Conservation (phyloP, 1,139 yeast genomes). For the Pichia sp. region DNA sequence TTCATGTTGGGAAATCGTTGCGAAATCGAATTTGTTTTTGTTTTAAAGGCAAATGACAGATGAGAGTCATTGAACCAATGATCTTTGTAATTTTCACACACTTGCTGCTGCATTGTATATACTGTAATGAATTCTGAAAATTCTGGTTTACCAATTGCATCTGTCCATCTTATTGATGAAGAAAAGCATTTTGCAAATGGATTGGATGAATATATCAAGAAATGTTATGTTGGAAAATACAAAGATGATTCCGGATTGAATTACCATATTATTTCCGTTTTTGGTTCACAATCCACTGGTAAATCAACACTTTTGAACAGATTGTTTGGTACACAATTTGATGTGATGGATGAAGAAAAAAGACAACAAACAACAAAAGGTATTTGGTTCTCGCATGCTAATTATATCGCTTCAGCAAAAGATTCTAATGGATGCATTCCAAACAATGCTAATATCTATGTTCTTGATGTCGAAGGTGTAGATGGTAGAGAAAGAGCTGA, state of each 20-base stretch:
- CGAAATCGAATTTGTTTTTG: neutral
- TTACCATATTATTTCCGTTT: conserved; percentile 89
- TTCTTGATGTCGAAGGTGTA: conserved; percentile 95
- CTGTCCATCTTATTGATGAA: conserved; percentile 78
- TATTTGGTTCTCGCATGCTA: conserved; percentile 79
- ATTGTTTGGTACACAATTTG: conserved; percentile 79
- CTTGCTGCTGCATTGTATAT: neutral
- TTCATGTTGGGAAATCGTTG: neutral
- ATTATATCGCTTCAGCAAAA: conserved; percentile 23
- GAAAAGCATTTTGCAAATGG: conserved; percentile 52
- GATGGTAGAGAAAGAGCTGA: conserved; percentile 98
- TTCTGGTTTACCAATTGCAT: conserved; percentile 8
- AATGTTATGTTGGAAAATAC: conserved; percentile 30
- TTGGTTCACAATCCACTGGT: conserved; percentile 96
- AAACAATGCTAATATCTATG: conserved; percentile 47
- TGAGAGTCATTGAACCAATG: too few relatives aligned
- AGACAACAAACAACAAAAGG: conserved; percentile 93
- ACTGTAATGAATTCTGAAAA: neutral
- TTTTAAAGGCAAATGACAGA: neutral
- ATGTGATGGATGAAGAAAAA: conserved; percentile 80
- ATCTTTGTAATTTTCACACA: neutral
- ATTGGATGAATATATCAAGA: conserved; percentile 27
- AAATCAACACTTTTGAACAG: conserved; percentile 85
- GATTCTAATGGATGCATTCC: conserved; percentile 2
- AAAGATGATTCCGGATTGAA: conserved; percentile 51